Evolutionary conservation across 768 basidiomycete species (phyloP), one percentile per base, ranked within the genome.

Genomic region (Roridomyces roridus): DNA sequence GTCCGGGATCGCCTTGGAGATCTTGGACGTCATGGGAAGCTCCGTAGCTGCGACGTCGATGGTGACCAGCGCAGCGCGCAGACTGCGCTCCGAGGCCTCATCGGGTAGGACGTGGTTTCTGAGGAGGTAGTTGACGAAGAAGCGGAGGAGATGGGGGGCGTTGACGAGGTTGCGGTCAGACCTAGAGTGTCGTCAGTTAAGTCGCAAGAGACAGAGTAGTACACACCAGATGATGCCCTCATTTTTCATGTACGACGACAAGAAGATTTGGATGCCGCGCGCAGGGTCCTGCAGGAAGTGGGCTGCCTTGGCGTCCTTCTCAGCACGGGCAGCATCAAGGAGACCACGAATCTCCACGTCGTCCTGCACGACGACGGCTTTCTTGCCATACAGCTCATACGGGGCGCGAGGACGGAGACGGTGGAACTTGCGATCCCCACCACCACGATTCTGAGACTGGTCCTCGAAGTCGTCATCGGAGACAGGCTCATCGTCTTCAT

Each of bases 111-210:
- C 72, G 4, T 68, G 62, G 59, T 75, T 80, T n/a, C 78, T 77
- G 23, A 78, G 63, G 57, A 81, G 65, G 66, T 77, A 82, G 37
- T 74, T 71, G 29, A 81, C 51, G 57, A 80, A 80, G 65, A 79
- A 82, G 11, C 66, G 66, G 10, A 81, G 60, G 10, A 82, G 59
- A 24, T 73, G 76, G 20, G 79, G 80, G 35, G 77, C 70, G 34
- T 69, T 74, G 21, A 70, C 63, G 23, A 81, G 63, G 60, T 82
- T 80, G 24, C 63, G 70, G 26, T 77, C 76, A 1, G 76, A 67
- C 80, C 80, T 82, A 45, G n/a, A n/a, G n/a, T n/a, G n/a, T n/a
- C n/a, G n/a, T n/a, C n/a, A n/a, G n/a, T n/a, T n/a, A n/a, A n/a
- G n/a, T n/a, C n/a, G n/a, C n/a, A n/a, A n/a, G n/a, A n/a, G n/a